Percentiles rank a stretch among this genome's conserved stretches.
Evolutionary conservation across 768 basidiomycete genomes (phyloP).

Genomic region (Lentinula raphanica): DNA sequence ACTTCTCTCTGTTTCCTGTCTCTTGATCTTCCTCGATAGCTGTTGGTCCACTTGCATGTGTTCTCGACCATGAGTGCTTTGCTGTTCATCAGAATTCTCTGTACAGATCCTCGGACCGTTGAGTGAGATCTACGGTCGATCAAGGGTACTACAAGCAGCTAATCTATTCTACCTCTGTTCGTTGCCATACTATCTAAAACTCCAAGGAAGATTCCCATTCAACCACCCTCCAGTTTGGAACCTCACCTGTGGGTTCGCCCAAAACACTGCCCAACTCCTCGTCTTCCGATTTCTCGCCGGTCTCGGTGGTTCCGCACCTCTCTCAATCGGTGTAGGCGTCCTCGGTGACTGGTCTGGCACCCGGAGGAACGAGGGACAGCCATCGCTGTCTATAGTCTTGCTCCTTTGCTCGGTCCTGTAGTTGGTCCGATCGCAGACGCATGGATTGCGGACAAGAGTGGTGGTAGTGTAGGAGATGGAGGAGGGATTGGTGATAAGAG

Average conservation of each 20-base stretch:
- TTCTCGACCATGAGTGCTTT: not conserved
- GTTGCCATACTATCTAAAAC: too few relatives aligned
- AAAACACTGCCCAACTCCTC: constrained; percentile 37
- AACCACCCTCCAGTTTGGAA: constrained; percentile 38
- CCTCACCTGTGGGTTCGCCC: constrained; percentile 43
- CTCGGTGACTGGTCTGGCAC: constrained; percentile 58
- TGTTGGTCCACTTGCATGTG: constrained; percentile 43
- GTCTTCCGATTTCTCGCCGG: constrained; percentile 51
- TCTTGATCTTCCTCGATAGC: constrained; percentile 28
- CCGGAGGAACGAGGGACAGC: constrained; percentile 62
- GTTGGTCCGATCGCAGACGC: constrained; percentile 60
- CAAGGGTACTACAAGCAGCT: constrained; percentile 51
- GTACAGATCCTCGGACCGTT: constrained; percentile 50
- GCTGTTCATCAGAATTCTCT: not conserved
- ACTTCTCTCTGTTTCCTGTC: not conserved
- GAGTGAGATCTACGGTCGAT: constrained; percentile 71
- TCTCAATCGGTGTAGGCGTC: constrained; percentile 54
- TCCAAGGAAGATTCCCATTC: too few relatives aligned
- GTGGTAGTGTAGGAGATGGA: not conserved
- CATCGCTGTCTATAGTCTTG: constrained; percentile 59
- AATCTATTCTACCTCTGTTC: constrained; percentile 65
- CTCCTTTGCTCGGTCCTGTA: constrained; percentile 59
- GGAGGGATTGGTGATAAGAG: constrained; percentile 44
- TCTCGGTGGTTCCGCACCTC: constrained; percentile 49
- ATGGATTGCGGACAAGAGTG: constrained; percentile 27